These are phyloP conservation scores for Conticribra guillardii DNA, from an alignment of 108 stramenopile genomes.

Conservation along the genomic window DNA sequence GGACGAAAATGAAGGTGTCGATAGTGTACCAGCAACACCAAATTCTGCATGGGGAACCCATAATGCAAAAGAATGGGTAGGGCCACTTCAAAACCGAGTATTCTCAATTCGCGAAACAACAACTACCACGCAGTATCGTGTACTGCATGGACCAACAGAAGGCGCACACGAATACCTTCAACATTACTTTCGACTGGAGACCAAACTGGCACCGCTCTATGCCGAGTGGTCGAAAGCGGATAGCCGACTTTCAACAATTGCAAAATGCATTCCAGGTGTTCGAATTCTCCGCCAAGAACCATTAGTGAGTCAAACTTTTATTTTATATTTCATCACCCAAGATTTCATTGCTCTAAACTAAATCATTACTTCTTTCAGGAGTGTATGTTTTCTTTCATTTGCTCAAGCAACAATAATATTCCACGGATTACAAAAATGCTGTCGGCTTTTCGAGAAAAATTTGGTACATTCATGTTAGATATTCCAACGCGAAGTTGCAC, in stretches of 20 bases:
- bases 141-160: conserved; percentile 50
- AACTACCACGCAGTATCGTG: conserved; percentile 73
- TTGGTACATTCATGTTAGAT: conserved; percentile 71
- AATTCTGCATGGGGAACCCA: conserved; percentile 87
- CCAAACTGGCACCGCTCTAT: conserved; percentile 67
- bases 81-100: conserved; percentile 60
- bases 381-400: conserved; percentile 97
- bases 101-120: conserved; percentile 79
- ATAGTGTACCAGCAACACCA: conserved; percentile 12
- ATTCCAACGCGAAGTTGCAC: conserved; percentile 28
- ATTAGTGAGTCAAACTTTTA: conserved; percentile 18
- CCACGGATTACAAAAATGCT: conserved; percentile 94
- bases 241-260: conserved; percentile 64
- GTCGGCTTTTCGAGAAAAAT: conserved; percentile 69
- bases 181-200: conserved; percentile 80
- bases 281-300: conserved; percentile 94
- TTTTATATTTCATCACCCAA: too few relatives aligned
- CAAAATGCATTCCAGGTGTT: conserved; percentile 82
- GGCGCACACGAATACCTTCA: conserved; percentile 50
- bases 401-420: conserved; percentile 99
- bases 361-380: conserved; percentile 54
- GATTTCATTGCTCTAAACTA: too few relatives aligned
- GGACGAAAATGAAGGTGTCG: conserved; percentile 2
- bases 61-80: conserved; percentile 87
- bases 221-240: conserved; percentile 73